These are phyloP conservation scores for Vicia faba DNA, from an alignment of 306 rosid species.

Conservation along the genomic window DNA sequence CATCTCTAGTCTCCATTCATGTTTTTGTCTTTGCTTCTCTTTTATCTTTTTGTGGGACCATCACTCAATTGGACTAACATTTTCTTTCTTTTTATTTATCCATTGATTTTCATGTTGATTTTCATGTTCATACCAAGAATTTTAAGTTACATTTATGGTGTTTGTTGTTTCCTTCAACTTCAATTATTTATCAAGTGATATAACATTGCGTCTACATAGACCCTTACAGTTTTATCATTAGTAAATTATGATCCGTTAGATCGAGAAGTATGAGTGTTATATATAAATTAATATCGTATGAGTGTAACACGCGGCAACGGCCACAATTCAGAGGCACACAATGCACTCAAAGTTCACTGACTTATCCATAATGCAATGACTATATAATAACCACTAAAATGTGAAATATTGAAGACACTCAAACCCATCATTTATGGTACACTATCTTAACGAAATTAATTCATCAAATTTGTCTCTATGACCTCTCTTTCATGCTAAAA, in stretches of 20 bases:
- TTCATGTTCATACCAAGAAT: background rate
- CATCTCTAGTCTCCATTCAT: conserved; percentile 18
- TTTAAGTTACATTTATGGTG: conserved; percentile 29
- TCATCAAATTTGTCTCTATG: conserved; percentile 15
- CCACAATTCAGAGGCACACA: background rate
- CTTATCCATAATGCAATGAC: conserved; percentile 46
- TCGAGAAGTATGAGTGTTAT: too few species aligned
- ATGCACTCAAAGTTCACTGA: conserved; percentile 37
- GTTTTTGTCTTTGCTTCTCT: conserved; percentile 25
- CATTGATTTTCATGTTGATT: too few species aligned
- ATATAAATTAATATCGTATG: too few species aligned
- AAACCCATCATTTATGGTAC: conserved; percentile 41
- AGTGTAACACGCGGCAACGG: background rate
- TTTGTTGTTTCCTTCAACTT: conserved; percentile 1
- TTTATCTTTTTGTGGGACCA: conserved; percentile 19
- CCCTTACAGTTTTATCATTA: too few species aligned
- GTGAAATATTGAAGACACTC: conserved; percentile 35
- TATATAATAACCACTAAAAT: conserved; percentile 53
- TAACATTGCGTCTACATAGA: too few species aligned
- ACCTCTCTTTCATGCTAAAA: conserved; percentile 35
- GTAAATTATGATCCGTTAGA: too few species aligned
- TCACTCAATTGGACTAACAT: conserved; percentile 8
- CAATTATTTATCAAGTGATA: background rate
- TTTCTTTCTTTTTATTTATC: conserved; percentile 1
- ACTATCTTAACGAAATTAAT: conserved; percentile 32